Conservation (phyloP, 192 early-diverging fungal genomes). For the Entomortierella lignicola region DNA sequence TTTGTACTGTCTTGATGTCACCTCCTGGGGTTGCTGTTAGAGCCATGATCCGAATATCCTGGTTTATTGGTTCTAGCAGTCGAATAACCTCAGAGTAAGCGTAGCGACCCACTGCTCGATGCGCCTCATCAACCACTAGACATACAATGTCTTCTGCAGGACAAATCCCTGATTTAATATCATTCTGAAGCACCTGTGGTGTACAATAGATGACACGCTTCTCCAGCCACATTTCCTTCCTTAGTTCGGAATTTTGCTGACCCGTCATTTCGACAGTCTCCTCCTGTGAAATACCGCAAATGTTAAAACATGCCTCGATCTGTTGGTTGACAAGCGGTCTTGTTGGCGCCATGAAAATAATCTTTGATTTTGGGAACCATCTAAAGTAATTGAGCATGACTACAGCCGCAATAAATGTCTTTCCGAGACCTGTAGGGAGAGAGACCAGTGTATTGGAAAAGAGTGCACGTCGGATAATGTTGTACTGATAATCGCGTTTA, state of each 20-base stretch:
- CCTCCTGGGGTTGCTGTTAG: slow-evolving; percentile 90
- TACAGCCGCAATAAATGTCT: slow-evolving; percentile 95
- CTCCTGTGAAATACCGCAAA: slow-evolving; percentile 79
- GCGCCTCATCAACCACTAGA: slow-evolving; percentile 94
- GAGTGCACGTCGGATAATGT: slow-evolving; percentile 81
- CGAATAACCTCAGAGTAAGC: slow-evolving; percentile 83
- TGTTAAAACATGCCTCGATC: slow-evolving; percentile 86
- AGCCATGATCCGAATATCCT: slow-evolving; percentile 81
- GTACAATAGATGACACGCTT: slow-evolving; percentile 89
- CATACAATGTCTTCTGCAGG: slow-evolving; percentile 71
- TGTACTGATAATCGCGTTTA: slow-evolving; percentile 88
- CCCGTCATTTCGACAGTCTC: slow-evolving; percentile 79
- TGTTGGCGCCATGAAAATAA: slow-evolving; percentile 94
- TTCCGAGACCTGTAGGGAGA: slow-evolving; percentile 88
- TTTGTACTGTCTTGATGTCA: slow-evolving; percentile 74
- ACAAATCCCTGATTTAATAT: slow-evolving; percentile 75
- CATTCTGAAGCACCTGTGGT: slow-evolving; percentile 90
- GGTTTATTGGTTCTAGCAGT: slow-evolving; percentile 59
- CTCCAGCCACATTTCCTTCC: slow-evolving; percentile 68
- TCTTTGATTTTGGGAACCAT: slow-evolving; percentile 90
- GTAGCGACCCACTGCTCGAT: slow-evolving; percentile 86
- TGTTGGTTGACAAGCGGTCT: slow-evolving; percentile 93
- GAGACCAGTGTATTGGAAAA: slow-evolving; percentile 90
- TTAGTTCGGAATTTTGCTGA: slow-evolving; percentile 45
- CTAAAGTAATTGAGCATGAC: slow-evolving; percentile 91